Base-by-base conservation (phyloP, 75 land plant species). In the Picea glauca region DNA sequence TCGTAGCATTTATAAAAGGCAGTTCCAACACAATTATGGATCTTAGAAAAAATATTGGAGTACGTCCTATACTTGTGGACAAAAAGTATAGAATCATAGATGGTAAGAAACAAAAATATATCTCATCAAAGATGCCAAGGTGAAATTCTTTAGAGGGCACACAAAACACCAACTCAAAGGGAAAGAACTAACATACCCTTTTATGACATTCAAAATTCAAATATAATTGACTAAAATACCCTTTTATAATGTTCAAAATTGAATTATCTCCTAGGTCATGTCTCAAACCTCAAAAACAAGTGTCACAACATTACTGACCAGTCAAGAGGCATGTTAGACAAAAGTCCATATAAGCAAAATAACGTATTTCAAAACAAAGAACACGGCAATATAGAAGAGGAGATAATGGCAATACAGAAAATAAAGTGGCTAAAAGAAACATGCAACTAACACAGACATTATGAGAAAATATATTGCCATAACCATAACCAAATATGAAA, bases 161-260 rank as follows among this genome's bases (percentile, higher is more conserved):
- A 31, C 73, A 70, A 38, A 70, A 70, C 73, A 70, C 23, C 54
- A 70, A 70, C 33, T 40, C 46, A 40, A 18, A n/a, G 20, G 40
- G 20, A 43, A 68, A 67, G 20, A 43, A 68, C 18, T 68, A 33
- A 35, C 3, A 35, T 13, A 30, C 5, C 43, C 13, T 17, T 1
- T 67, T 43, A 67, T 67, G 17, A 67, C 18, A 40, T 40, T 40
- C 43, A 40, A 40, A 40, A 40, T 70, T 38, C 31, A 32, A 40
- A 6, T 20, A n/a, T 15, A 17, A 68, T 40, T 40, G 50, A 68
- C 17, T 68, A 33, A 17, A 14, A 35, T 13, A 63, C 9, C 46
- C 33, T 40, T 1, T 68, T 46, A 68, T 68, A 18, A 68, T 9
- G 7, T 68, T 68, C 32, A 32, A 68, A 17, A 38, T 40, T 68